Conservation (phyloP, 345 rosid species). For the Excoecaria agallocha region DNA sequence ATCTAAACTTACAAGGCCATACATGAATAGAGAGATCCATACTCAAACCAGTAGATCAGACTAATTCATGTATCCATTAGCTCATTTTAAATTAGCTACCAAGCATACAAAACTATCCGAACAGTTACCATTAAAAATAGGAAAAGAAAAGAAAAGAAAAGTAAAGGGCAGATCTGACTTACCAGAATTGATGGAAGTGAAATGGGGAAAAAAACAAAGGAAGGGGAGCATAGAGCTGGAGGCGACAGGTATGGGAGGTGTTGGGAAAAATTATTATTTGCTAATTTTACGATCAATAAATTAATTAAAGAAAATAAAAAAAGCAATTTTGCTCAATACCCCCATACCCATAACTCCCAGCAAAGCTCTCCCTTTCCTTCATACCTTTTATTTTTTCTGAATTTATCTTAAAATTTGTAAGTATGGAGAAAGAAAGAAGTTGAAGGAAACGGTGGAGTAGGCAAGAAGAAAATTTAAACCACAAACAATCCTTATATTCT, state of each 20-base stretch:
- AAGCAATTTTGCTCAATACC: background rate
- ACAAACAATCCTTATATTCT: too few relatives aligned
- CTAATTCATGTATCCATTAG: too few relatives aligned
- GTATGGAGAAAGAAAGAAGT: background rate
- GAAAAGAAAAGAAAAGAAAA: background rate
- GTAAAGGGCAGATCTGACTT: too few relatives aligned
- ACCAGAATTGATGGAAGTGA: background rate
- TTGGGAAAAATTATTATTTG: background rate
- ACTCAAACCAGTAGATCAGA: too few relatives aligned
- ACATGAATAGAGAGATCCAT: too few relatives aligned
- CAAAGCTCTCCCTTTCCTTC: background rate
- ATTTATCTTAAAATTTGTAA: background rate
- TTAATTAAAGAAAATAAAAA: background rate
- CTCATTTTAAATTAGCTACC: too few relatives aligned
- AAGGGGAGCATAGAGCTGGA: background rate
- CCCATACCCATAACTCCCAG: background rate
- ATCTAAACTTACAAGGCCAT: too few relatives aligned
- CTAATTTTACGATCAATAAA: background rate
- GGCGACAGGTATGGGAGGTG: background rate
- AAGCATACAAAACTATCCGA: too few relatives aligned
- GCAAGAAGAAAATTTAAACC: background rate
- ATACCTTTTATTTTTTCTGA: background rate
- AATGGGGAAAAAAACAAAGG: too few relatives aligned
- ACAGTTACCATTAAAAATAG: too few relatives aligned
- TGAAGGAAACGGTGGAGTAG: constrained; percentile 1